Conservation (phyloP, 2,329 filamentous ascomycete species). For the Pseudocercospora musae region DNA sequence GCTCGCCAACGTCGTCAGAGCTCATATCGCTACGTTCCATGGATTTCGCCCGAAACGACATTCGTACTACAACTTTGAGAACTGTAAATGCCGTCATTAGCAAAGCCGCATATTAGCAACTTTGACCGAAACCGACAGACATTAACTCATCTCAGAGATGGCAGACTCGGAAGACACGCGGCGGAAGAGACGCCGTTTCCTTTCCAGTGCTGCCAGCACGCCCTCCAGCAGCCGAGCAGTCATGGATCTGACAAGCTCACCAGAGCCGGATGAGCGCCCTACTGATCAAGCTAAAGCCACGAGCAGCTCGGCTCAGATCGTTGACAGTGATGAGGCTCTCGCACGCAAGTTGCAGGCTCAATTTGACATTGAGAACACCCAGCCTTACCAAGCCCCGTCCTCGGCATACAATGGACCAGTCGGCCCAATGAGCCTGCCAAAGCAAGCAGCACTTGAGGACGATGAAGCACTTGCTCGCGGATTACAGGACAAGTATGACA, state of each 20-base stretch:
- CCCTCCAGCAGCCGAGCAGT: not conserved
- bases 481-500: conserved; percentile 4
- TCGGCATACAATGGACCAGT: not conserved
- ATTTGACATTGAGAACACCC: not conserved
- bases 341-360: not conserved
- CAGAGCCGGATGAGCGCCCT: not conserved
- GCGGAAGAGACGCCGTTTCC: conserved; percentile 11
- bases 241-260: conserved; percentile 7
- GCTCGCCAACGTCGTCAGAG: not conserved
- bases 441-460: not conserved
- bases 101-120: not conserved
- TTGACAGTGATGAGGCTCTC: conserved; percentile 8
- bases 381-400: not conserved
- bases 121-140: not conserved
- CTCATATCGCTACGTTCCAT: not conserved
- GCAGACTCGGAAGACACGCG: conserved; percentile 6
- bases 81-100: not conserved
- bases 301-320: not conserved
- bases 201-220: not conserved
- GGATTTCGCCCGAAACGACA: not conserved
- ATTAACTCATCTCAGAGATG: not conserved
- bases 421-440: not conserved
- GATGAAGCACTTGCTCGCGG: conserved; percentile 8
- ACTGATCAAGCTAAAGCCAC: not conserved
- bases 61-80: not conserved